Base-by-base conservation (phyloP, 2,329 filamentous ascomycete genomes). In the Cryphonectria carpinicola region DNA sequence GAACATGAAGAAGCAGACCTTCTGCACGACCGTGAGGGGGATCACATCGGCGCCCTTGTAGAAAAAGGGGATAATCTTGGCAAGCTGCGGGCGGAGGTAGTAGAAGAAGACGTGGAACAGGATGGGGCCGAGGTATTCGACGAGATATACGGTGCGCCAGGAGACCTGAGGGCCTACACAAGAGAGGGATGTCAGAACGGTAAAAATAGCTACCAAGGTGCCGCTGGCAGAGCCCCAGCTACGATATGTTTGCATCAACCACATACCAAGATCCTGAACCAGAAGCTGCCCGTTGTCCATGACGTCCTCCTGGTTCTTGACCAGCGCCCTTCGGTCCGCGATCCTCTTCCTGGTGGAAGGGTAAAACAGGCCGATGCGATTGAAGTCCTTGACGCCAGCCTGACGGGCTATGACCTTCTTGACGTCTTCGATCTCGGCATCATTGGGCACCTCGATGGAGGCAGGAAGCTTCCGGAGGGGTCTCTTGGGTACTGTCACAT, bases 91-190 rank as follows among this genome's bases (percentile, higher is more conserved):
- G 65, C 94, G 92, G 69, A 93, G 84, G 75, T 87, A 90, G 80
- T 94, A 84, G 79, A 91, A 85, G 76, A 93, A 84, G 61, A 89
- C 88, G 84, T 98, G 95, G 83, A 98, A 92, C 77, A 98, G 82
- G 77, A 98, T 88, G 7, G 96, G 96, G 4, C 96, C 96, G 74
- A 96, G 83, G 82, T 99, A 99, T 83, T 99, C 96, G 84, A 98
- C 90, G 73, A 98, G 84, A 85, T 95, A 99, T 80, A 98, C 95
- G 72, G 93, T 96, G 74, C 90, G 91, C 96, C 96, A 99, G 73
- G 89, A 90, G 69, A 98, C 92, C 81, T 99, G 96, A 65, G 91
- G 89, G 22, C 96, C 94, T 97, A 71, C 49, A 32, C 43, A 35
- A 49, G n/a, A 49, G n/a, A 56, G 19, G 19, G 32, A 46, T 65